Conservation (phyloP, 352 stramenopile genomes). For the Phytopythium mirpurense region DNA sequence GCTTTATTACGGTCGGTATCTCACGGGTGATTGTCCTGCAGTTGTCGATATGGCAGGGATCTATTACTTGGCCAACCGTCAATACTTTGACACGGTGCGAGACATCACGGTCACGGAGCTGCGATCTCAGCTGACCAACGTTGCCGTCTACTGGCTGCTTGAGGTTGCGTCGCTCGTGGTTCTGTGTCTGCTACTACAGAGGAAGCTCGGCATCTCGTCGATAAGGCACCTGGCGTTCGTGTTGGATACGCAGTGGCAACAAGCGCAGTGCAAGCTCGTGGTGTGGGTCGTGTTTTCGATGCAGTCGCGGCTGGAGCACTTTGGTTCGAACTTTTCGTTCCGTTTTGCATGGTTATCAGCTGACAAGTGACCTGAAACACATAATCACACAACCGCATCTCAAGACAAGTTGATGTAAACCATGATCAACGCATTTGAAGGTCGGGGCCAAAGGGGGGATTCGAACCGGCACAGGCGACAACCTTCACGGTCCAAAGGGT, state of each 20-base stretch:
- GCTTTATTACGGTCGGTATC: neutral
- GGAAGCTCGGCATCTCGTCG: slow-evolving; percentile 18
- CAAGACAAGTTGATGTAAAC: no score
- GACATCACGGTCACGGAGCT: slow-evolving; percentile 6
- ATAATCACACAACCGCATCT: no score
- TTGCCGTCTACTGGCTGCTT: slow-evolving; percentile 23
- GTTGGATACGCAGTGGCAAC: slow-evolving; percentile 26
- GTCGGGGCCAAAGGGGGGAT: no score
- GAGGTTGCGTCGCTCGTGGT: slow-evolving; percentile 25
- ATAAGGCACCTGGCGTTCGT: slow-evolving; percentile 28
- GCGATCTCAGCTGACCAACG: slow-evolving; percentile 8
- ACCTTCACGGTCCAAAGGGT: no score
- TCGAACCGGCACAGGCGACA: no score
- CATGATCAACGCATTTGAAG: no score
- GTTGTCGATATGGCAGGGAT: neutral
- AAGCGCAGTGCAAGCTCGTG: slow-evolving; percentile 31
- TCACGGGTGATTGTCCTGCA: neutral
- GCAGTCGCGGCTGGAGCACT: slow-evolving; percentile 18
- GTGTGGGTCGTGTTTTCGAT: slow-evolving; percentile 19
- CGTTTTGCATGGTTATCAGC: slow-evolving; percentile 18
- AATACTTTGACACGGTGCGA: slow-evolving; percentile 16
- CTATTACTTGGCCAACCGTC: slow-evolving; percentile 17
- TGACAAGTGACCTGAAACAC: neutral
- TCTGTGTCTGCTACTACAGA: slow-evolving; percentile 17
- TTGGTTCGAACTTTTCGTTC: slow-evolving; percentile 26